phyloP scores from a whole-genome alignment of 78 protist species.

The Kipferlia bialata region DNA sequence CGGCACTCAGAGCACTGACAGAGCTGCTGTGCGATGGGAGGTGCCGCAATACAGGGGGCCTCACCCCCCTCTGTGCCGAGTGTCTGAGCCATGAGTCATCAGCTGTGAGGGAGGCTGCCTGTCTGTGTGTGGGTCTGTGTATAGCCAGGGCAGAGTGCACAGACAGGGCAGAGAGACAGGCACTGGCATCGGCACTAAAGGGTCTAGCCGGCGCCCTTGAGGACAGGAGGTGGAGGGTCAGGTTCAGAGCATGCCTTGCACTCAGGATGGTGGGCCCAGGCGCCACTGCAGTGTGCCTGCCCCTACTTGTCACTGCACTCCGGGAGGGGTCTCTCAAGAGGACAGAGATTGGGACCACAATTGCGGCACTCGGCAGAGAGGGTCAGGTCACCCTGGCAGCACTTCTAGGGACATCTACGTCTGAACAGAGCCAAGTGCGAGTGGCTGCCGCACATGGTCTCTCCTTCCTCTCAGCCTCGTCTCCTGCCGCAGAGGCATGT shows the following conservation, averaged over 20 bases:
- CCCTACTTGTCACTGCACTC: not conserved
- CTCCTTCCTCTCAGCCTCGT: too few species aligned
- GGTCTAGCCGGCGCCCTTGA: not conserved
- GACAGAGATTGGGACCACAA: not conserved
- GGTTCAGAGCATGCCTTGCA: not conserved
- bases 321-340: not conserved
- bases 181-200: not conserved
- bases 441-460: too few species aligned
- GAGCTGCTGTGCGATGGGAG: too few species aligned
- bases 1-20: too few species aligned
- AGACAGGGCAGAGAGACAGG: not conserved
- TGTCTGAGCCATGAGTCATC: too few species aligned
- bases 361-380: not conserved
- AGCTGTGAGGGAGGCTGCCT: too few species aligned
- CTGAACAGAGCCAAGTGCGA: too few species aligned
- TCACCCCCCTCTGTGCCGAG: too few species aligned
- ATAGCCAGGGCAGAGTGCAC: too few species aligned
- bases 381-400: not conserved
- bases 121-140: too few species aligned
- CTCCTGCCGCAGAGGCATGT: too few species aligned
- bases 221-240: not conserved
- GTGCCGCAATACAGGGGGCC: too few species aligned
- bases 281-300: constrained; percentile 1
- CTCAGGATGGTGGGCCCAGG: not conserved
- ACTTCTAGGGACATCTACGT: not conserved